Evolutionary conservation across 108 stramenopile genomes (phyloP), one percentile per base, ranked within the genome.

Genomic region (Cyclotella distinguenda): DNA sequence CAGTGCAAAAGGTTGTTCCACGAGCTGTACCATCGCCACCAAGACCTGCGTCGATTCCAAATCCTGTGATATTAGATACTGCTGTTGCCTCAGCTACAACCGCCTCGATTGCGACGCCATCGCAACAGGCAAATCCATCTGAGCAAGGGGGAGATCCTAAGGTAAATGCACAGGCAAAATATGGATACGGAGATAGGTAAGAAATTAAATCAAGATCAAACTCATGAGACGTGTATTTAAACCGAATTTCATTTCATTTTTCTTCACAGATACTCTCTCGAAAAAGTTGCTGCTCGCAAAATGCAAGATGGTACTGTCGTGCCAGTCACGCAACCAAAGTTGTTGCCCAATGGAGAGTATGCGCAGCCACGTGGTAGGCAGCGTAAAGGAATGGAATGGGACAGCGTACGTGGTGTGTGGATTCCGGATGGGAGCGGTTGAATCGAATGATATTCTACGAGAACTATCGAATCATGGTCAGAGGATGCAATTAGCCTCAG

Each of bases 331-430:
- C 59, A 75, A 45, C 90, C 90, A 6, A 91, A 91, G 51, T 50
- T 53, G 39, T 60, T 73, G 42, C 75, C 81, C 23, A 84, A 91
- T 50, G 90, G 90, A 39, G 42, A 77, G 22, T 91, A 76, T 47
- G 68, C 78, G 47, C 62, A 87, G 25, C 90, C 90, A 3, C 75
- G 86, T 23, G 90, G 90, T 47, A 66, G 90, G 45, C 76, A 81
- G 44, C 63, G 90, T 12, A 88, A 87, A 68, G 87, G 87, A 1
- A 88, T 88, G 87, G 84, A 86, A 28, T 91, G 90, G 90, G 90
- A 91, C 66, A 79, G 84, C 22, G 56, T 86, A 10, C 72, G 78
- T 26, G 90, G 90, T 11, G 71, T 86, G 23, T 91, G 89, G 89
- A 80, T 80, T 27, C 89, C 89, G 0, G 63, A 38, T 10, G 52